Evolutionary conservation across 2,329 filamentous ascomycete species (phyloP).

Genomic region (Penicillium sp.): DNA sequence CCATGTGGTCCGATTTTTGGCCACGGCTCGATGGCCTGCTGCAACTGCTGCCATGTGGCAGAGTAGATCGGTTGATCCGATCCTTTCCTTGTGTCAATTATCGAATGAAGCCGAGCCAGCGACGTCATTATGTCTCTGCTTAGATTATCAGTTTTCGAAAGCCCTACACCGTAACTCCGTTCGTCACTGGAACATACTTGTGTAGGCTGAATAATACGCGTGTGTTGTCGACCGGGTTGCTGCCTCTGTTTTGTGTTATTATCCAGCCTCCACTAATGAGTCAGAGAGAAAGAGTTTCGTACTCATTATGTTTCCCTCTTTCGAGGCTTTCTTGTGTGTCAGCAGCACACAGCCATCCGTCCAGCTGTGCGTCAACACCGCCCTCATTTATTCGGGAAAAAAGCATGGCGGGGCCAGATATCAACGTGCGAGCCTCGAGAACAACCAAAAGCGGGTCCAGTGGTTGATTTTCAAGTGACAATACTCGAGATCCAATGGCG

Average conservation of each 20-base stretch:
- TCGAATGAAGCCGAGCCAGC: constrained; percentile 14
- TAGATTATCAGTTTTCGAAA: neutral
- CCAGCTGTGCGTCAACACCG: constrained; percentile 21
- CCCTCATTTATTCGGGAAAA: constrained; percentile 24
- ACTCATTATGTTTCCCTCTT: neutral
- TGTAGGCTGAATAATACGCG: constrained; percentile 16
- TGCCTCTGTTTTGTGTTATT: constrained; percentile 1
- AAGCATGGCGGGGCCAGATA: constrained; percentile 30
- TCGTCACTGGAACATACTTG: constrained; percentile 7
- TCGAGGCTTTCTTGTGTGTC: constrained; percentile 12
- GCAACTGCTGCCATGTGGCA: constrained; percentile 25
- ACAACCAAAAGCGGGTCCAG: constrained; percentile 27
- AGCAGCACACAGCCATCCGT: constrained; percentile 22
- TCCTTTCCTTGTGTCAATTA: constrained; percentile 14
- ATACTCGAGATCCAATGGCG: constrained; percentile 30
- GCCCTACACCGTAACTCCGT: neutral
- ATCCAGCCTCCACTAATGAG: neutral
- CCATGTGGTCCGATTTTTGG: constrained; percentile 27
- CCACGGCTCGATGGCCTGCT: constrained; percentile 27
- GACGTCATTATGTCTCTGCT: constrained; percentile 25
- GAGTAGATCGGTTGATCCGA: constrained; percentile 19
- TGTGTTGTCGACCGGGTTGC: neutral
- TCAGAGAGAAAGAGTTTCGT: neutral
- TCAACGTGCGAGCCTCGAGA: constrained; percentile 27
- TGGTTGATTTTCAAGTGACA: constrained; percentile 22